phyloP scores from a whole-genome alignment of 352 stramenopile genomes.

The Lagenidium sp. region DNA sequence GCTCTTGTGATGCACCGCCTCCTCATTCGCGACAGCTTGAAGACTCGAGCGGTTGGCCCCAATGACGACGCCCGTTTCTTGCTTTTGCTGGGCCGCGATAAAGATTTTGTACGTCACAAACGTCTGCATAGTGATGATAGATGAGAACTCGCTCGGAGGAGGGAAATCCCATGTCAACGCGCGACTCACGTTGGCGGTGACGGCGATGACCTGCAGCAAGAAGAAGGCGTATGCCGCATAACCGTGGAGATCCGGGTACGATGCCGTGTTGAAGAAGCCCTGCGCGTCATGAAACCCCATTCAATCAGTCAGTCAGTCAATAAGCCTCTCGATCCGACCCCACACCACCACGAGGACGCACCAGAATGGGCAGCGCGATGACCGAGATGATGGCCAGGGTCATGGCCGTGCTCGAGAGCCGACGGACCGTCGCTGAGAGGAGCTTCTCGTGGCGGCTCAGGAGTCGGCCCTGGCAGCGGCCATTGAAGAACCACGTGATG shows the following conservation, averaged over 20 bases:
- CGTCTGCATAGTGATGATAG: too few relatives aligned
- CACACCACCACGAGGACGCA: neutral
- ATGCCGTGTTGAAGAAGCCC: conserved; percentile 35
- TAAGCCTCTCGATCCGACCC: conserved; percentile 1
- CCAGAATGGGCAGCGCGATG: conserved; percentile 30
- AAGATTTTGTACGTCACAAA: too few relatives aligned
- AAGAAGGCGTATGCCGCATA: conserved; percentile 51
- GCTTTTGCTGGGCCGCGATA: too few relatives aligned
- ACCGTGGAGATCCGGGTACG: conserved; percentile 36
- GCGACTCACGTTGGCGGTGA: conserved; percentile 32
- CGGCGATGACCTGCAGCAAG: conserved; percentile 30
- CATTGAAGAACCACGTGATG: conserved; percentile 35
- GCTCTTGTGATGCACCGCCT: neutral
- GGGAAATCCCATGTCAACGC: neutral
- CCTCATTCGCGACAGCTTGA: neutral
- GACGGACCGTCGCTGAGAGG: neutral
- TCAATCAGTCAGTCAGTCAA: neutral
- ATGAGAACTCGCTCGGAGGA: too few relatives aligned
- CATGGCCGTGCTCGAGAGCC: conserved; percentile 2
- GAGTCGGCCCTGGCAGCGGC: conserved; percentile 23
- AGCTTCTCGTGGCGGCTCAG: neutral
- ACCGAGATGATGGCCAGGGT: conserved; percentile 19
- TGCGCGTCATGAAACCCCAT: neutral
- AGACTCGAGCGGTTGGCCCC: too few relatives aligned
- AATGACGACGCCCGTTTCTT: too few relatives aligned